Base-by-base conservation (phyloP, 306 rosid genomes). In the Citrullus mucosospermus region DNA sequence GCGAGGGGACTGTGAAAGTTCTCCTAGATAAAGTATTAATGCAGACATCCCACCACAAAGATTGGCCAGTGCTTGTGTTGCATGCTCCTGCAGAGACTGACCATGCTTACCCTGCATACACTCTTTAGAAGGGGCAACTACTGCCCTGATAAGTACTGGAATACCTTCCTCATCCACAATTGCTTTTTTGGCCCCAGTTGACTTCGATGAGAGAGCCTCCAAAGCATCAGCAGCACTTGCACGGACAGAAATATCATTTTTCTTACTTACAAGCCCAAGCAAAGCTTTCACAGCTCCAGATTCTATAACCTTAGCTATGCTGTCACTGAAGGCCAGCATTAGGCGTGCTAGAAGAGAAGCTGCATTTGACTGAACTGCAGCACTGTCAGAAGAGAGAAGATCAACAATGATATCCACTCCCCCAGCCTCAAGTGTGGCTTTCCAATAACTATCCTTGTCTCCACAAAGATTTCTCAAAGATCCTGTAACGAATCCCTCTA, bases 191-290 rank as follows among this genome's bases (percentile, higher is more conserved):
- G 96, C 97, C 15, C 53, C 39, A 59, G 92, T 80, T 82, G 96
- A 92, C 85, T 87, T 88, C 56, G 93, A 91, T 80, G 97, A 91
- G 65, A 95, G 97, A 51, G 88, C 97, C 90, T 95, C 97, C 63
- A 95, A 82, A 81, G 97, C 98, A 84, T 95, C 96, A 44, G 98
- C 98, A 81, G 98, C 97, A 89, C 98, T 91, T 65, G 97, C 96
- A 67, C 97, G 90, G 8, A 95, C 97, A 85, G 97, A 88, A 87
- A 88, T 83, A 78, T 92, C 86, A 85, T 95, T 92, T 84, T 95
- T 83, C 82, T 61, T 88, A 80, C 93, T 90, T 72, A 95, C 83
- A 61, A 95, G 97, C 85, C 17, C 78, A 79, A 95, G 97, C 85
- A 95, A 87, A 68, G 92, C 97, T 84, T 84, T 84, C 81, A 95